phyloP scores from a whole-genome alignment of 768 basidiomycete species.

The Termitomyces sp. region DNA sequence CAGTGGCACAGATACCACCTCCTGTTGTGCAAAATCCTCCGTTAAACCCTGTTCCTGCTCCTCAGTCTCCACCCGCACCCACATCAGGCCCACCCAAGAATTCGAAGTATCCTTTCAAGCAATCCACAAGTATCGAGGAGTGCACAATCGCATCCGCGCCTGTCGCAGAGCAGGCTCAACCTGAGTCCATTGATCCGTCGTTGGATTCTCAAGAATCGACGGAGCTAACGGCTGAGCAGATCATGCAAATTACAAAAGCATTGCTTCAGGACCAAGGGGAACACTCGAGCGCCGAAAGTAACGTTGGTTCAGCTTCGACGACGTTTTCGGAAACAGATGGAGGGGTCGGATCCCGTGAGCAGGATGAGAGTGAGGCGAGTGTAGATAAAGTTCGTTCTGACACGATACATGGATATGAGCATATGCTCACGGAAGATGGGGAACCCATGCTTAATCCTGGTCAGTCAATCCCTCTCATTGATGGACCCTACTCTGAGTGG shows the following conservation, averaged over 20 bases:
- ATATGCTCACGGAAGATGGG: slow-evolving; percentile 57
- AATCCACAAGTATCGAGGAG: background rate
- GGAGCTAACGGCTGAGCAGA: slow-evolving; percentile 20
- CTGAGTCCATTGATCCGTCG: slow-evolving; percentile 19
- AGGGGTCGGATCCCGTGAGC: background rate
- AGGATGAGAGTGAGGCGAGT: background rate
- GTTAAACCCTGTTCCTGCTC: background rate
- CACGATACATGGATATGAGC: slow-evolving; percentile 28
- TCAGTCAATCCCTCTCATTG: slow-evolving; percentile 23
- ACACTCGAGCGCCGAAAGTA: slow-evolving; percentile 21
- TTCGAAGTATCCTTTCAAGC: slow-evolving; percentile 1
- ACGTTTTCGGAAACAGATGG: slow-evolving; percentile 6
- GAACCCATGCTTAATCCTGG: slow-evolving; percentile 67
- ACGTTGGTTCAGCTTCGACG: slow-evolving; percentile 8
- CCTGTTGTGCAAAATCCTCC: slow-evolving; percentile 1
- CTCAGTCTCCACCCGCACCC: slow-evolving; percentile 1
- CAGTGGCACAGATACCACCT: slow-evolving; percentile 14
- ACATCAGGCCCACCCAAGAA: slow-evolving; percentile 1
- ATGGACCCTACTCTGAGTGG: slow-evolving; percentile 3
- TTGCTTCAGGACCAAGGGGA: slow-evolving; percentile 27
- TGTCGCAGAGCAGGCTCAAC: background rate
- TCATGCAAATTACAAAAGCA: slow-evolving; percentile 23
- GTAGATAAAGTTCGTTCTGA: slow-evolving; percentile 1
- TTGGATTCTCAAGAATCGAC: slow-evolving; percentile 16
- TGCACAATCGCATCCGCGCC: background rate